Base-by-base conservation (phyloP, 2,329 filamentous ascomycete genomes). In the Alternaria sp. region DNA sequence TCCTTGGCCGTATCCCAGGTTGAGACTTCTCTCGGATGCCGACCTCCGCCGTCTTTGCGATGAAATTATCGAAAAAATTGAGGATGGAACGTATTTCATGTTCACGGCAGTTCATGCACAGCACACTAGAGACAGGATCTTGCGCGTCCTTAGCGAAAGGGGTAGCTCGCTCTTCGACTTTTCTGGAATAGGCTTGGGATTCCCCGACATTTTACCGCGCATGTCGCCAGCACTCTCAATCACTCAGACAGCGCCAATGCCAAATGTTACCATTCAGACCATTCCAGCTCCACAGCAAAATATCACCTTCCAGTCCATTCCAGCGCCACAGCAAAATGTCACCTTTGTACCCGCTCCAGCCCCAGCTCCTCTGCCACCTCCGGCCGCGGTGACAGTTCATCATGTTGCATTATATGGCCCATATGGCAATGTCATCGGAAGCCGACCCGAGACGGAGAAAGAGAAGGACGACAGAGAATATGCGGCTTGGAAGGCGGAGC, bases 401-500 rank as follows among this genome's bases (percentile, higher is more conserved):
- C 21, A 23, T 23, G 21, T 23, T 23, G 21, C 21, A 23, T 23
- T 23, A 23, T 23, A 23, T 23, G 28, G 13, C 32, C 13, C 15
- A 13, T 55, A 25, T 13, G 52, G 52, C 3, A 28, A 44, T 23
- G 21, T 23, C 21, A 23, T 23, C 21, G 21, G 21, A 23, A 23
- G 21, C 21, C 21, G 21, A 23, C 21, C 15, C 7, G 56, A 58
- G 30, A 58, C 56, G 6, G 56, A 49, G n/a, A n/a, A 51, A 4
- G 44, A 58, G 19, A 58, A 51, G n/a, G 17, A 50, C 8, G 46
- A 58, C 7, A 58, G 46, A 8, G 46, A 58, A 6, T 58, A 26
- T 28, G 21, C 50, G 23, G 56, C 50, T 23, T 58, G 56, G 56
- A 58, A 58, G 56, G 19, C 13, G 46, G 46, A 32, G 21, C 36